phyloP scores from a whole-genome alignment of 1,284 basidiomycete genomes.

The Tilletia walkeri region DNA sequence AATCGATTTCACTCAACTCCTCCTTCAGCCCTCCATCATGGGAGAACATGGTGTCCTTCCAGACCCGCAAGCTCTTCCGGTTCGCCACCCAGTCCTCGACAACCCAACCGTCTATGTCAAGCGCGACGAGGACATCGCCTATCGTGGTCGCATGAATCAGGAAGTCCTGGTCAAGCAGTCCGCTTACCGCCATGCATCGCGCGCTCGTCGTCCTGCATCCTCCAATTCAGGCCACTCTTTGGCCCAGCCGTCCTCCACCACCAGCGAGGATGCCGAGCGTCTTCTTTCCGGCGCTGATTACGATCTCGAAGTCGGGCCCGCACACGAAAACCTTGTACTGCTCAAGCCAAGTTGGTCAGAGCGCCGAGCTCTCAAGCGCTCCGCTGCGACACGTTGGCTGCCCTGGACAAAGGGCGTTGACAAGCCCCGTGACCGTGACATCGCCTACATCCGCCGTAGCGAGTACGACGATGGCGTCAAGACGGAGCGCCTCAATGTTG shows the following conservation, averaged over 20 bases:
- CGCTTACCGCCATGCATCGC: background rate
- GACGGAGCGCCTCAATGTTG: background rate
- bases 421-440: background rate
- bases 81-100: background rate
- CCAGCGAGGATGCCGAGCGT: background rate
- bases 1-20: background rate
- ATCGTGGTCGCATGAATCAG: constrained; percentile 7
- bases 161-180: background rate
- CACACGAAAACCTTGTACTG: too few species aligned
- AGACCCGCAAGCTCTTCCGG: background rate
- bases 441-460: background rate
- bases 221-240: too few species aligned
- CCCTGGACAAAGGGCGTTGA: background rate
- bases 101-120: constrained; percentile 10
- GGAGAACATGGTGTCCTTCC: background rate
- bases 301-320: background rate
- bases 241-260: too few species aligned
- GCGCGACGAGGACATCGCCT: background rate
- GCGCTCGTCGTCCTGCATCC: too few species aligned
- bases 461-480: background rate
- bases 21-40: background rate
- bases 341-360: too few species aligned
- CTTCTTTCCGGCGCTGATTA: background rate
- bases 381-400: background rate
- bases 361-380: background rate